Conservation (phyloP, 306 rosid genomes). For the Vigna trinervia region DNA sequence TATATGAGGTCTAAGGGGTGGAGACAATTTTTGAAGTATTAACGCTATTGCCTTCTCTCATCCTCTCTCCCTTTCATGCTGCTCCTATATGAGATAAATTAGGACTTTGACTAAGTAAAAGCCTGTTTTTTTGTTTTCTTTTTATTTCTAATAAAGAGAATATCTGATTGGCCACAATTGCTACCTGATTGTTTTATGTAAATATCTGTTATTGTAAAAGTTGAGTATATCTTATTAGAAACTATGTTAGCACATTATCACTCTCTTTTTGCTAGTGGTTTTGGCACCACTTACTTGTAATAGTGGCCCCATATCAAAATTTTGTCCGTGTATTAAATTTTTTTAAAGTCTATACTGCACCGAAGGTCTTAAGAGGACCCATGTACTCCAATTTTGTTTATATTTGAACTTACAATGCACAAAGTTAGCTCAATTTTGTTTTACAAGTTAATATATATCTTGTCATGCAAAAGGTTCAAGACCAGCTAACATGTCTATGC, state of each 20-base stretch:
- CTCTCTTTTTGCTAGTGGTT: conserved; percentile 28
- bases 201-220: background rate
- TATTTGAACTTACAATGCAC: conserved; percentile 8
- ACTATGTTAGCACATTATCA: background rate
- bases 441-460: background rate
- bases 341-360: background rate
- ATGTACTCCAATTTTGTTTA: conserved; percentile 3
- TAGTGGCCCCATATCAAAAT: conserved; percentile 17
- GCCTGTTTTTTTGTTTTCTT: conserved; percentile 5
- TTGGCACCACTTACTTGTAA: conserved; percentile 13
- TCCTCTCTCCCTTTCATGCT: conserved; percentile 12
- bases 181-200: conserved; percentile 3
- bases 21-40: conserved; percentile 14
- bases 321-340: background rate
- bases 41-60: background rate
- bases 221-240: background rate
- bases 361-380: conserved; percentile 1
- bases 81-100: background rate
- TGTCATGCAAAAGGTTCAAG: background rate
- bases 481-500: background rate
- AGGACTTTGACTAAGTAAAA: background rate
- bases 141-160: background rate
- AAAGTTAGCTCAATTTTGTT: conserved; percentile 11
- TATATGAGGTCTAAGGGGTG: conserved; percentile 14
- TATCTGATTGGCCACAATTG: background rate